A percentile compares a stretch with the other conserved stretches of the same genome.
Conservation (phyloP, 2,329 filamentous ascomycete genomes). For the Beauveria asiatica region DNA sequence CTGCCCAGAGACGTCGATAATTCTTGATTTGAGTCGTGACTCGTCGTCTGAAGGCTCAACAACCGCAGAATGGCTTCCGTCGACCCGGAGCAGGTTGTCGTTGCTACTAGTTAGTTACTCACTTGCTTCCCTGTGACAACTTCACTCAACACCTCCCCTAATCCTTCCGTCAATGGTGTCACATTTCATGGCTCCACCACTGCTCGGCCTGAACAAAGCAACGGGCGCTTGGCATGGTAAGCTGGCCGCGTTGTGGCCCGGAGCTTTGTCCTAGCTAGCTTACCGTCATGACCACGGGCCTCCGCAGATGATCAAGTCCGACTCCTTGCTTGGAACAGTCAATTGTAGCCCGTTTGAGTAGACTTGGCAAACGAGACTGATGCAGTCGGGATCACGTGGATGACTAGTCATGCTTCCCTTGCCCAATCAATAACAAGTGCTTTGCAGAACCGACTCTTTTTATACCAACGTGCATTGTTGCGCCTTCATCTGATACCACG, state of each 20-base stretch:
- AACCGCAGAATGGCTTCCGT: neutral
- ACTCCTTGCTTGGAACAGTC: neutral
- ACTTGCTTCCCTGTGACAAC: neutral
- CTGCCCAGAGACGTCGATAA: neutral
- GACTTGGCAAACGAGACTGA: no score
- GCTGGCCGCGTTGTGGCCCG: neutral
- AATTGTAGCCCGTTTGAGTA: no score
- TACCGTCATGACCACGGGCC: neutral
- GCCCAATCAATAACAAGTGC: no score
- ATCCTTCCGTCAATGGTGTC: neutral
- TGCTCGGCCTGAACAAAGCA: neutral
- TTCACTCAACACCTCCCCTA: neutral
- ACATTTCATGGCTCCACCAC: neutral
- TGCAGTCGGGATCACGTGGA: no score
- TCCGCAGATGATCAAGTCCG: neutral
- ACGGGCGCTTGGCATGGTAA: neutral
- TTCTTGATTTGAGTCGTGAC: neutral
- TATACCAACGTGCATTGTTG: no score
- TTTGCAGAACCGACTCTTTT: no score
- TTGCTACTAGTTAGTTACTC: neutral
- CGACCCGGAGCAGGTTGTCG: neutral
- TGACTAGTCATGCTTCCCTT: no score
- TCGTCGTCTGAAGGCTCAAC: neutral
- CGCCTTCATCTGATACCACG: no score
- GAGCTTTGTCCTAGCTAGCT: neutral